Evolutionary conservation across 306 rosid species (phyloP).

Genomic region (Abrus pulchellus): DNA sequence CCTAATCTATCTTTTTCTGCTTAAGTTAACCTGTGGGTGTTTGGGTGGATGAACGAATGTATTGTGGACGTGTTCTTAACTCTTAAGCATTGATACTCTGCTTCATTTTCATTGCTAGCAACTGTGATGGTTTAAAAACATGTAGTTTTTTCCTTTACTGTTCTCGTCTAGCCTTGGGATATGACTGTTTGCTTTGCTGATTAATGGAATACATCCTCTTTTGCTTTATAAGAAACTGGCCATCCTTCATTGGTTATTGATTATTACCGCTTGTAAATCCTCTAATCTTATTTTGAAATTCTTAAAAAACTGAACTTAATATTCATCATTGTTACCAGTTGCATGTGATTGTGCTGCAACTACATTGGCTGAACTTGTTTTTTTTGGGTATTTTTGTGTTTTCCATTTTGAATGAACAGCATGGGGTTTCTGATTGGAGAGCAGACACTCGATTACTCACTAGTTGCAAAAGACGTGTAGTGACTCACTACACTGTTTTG

Average conservation of each 20-base stretch:
- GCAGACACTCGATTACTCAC: not conserved
- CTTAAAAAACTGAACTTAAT: not conserved
- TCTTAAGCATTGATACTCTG: not conserved
- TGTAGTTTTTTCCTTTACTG: not conserved
- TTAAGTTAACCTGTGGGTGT: not conserved
- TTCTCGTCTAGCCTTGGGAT: not conserved
- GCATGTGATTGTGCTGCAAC: too few relatives aligned
- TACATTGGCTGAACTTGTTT: not conserved
- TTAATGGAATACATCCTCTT: not conserved
- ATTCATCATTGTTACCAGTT: not conserved
- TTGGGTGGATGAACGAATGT: not conserved
- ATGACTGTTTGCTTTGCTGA: not conserved
- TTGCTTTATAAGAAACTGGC: not conserved
- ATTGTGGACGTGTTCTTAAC: not conserved
- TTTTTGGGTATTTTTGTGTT: not conserved
- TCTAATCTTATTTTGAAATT: not conserved
- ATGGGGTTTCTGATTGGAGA: not conserved
- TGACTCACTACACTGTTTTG: not conserved
- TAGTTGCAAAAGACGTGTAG: not conserved
- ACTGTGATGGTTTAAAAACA: not conserved
- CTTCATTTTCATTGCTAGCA: not conserved
- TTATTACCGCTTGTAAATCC: not conserved
- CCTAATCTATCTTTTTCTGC: not conserved
- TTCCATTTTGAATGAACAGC: not conserved
- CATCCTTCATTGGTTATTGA: not conserved